These are phyloP conservation scores for Candida corydali DNA, from an alignment of 805 yeast species.

Conservation along the genomic window DNA sequence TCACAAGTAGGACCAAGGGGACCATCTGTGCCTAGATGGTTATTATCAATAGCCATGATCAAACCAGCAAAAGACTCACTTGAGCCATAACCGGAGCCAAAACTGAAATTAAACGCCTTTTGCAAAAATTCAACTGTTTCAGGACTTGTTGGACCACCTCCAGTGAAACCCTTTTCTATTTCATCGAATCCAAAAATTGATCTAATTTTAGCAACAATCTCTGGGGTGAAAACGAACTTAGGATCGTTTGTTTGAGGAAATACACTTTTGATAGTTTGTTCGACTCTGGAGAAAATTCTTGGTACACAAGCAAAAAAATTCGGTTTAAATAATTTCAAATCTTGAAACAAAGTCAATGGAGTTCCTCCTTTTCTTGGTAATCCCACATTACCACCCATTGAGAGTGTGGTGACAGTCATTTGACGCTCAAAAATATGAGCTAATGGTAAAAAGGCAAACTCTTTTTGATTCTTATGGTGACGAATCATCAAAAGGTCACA, in stretches of 20 bases:
- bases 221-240: slow-evolving; percentile 13
- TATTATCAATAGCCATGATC: slow-evolving; percentile 36
- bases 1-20: slow-evolving; percentile 50
- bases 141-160: slow-evolving; percentile 72
- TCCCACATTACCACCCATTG: slow-evolving; percentile 48
- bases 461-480: slow-evolving; percentile 16
- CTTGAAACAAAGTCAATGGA: slow-evolving; percentile 26
- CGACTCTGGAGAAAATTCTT: slow-evolving; percentile 33
- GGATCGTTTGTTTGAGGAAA: slow-evolving; percentile 34
- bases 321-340: slow-evolving; percentile 25
- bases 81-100: slow-evolving; percentile 68
- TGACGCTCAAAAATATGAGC: slow-evolving; percentile 58
- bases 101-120: slow-evolving; percentile 53
- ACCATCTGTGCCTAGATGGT: slow-evolving; percentile 33
- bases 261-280: slow-evolving; percentile 21
- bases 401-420: slow-evolving; percentile 38
- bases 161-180: slow-evolving; percentile 22
- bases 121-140: slow-evolving; percentile 59
- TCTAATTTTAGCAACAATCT: slow-evolving; percentile 30
- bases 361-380: slow-evolving; percentile 40
- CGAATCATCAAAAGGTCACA: slow-evolving; percentile 29
- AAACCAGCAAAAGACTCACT: slow-evolving; percentile 64
- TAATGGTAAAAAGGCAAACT: slow-evolving; percentile 48
- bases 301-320: slow-evolving; percentile 32
- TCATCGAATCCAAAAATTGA: slow-evolving; percentile 30